Conservation (phyloP, 75 land plant genomes). For the Pinus albicaulis region DNA sequence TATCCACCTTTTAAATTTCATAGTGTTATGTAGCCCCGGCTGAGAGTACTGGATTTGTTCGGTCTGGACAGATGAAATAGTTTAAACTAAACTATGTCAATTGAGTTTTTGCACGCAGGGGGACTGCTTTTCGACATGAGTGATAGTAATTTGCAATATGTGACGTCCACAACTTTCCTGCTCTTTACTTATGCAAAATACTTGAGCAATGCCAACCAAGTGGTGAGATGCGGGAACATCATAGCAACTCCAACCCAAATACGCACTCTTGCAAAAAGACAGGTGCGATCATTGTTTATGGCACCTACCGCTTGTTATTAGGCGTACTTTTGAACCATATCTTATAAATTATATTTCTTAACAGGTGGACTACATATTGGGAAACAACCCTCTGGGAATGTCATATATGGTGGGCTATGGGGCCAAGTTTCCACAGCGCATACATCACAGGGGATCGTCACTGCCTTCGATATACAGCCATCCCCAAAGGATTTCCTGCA, state of each 20-base stretch:
- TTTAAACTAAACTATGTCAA: no score
- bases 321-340: neutral
- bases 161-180: no score
- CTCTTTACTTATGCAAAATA: no score
- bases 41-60: no score
- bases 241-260: conserved; percentile 28
- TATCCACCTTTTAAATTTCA: no score
- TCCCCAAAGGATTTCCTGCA: conserved; percentile 40
- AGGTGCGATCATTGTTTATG: no score
- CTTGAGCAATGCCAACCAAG: conserved; percentile 5
- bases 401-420: no score
- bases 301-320: no score
- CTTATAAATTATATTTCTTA: conserved; percentile 11
- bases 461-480: conserved; percentile 53
- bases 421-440: no score
- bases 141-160: no score
- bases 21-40: no score
- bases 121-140: conserved; percentile 7
- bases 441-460: conserved; percentile 64
- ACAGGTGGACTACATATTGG: conserved; percentile 71
- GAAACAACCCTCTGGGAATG: conserved; percentile 85
- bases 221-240: conserved; percentile 45
- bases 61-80: no score
- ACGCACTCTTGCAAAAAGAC: conserved; percentile 3
- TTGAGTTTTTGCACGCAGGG: conserved; percentile 24